Conservation (phyloP, 108 stramenopile species). For the Discostella stelligeroides region DNA sequence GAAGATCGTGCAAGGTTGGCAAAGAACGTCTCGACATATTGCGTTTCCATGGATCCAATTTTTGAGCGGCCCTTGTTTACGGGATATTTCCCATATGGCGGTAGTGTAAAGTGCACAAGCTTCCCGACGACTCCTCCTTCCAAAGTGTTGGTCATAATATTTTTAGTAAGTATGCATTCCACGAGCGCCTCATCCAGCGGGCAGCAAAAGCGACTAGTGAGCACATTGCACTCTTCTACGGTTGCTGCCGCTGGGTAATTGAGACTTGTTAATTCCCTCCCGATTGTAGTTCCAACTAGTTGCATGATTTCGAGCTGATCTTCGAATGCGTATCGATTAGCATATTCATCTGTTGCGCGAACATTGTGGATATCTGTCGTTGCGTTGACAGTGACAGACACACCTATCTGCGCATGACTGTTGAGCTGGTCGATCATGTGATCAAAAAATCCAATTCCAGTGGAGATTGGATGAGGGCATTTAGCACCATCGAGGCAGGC, state of each 20-base stretch:
- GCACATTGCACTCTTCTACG: slow-evolving; percentile 2
- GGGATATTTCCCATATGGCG: slow-evolving; percentile 83
- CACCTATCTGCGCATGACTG: slow-evolving; percentile 87
- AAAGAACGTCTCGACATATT: slow-evolving; percentile 60
- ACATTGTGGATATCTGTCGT: not conserved
- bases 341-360: slow-evolving; percentile 19
- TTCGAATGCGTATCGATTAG: slow-evolving; percentile 55
- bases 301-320: slow-evolving; percentile 56
- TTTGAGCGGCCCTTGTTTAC: slow-evolving; percentile 57
- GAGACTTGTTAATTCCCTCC: slow-evolving; percentile 46
- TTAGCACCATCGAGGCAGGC: slow-evolving; percentile 34
- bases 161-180: slow-evolving; percentile 58
- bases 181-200: slow-evolving; percentile 89
- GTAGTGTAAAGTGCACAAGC: slow-evolving; percentile 47
- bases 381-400: slow-evolving; percentile 53
- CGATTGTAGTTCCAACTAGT: slow-evolving; percentile 63
- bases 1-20: slow-evolving; percentile 52
- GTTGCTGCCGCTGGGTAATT: not conserved
- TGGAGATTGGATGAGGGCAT: slow-evolving; percentile 55
- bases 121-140: slow-evolving; percentile 12
- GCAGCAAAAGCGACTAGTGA: slow-evolving; percentile 68
- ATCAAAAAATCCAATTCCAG: slow-evolving; percentile 86
- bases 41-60: slow-evolving; percentile 68
- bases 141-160: not conserved
- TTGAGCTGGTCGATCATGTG: slow-evolving; percentile 92